A percentile compares a stretch with the other conserved stretches of the same genome.
phyloP scores from a whole-genome alignment of 768 basidiomycete genomes.

The Austroboletus festivus region DNA sequence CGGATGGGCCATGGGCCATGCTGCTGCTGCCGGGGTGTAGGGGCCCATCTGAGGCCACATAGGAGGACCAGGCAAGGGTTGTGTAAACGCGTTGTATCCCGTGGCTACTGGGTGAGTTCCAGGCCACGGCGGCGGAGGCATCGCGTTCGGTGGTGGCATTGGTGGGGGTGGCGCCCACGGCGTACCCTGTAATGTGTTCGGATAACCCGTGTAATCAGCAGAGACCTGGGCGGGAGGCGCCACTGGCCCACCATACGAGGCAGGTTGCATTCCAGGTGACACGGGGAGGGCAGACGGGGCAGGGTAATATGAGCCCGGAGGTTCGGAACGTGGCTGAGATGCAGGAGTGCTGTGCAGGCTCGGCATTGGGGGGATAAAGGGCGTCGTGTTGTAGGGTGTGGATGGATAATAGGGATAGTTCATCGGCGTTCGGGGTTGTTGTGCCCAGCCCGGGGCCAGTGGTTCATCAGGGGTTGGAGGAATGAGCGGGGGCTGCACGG shows the following conservation, averaged over 20 bases:
- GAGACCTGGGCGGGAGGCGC: slow-evolving; percentile 16
- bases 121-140: slow-evolving; percentile 20
- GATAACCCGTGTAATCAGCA: slow-evolving; percentile 34
- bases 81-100: slow-evolving; percentile 29
- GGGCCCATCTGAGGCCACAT: slow-evolving; percentile 14
- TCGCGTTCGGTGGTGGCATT: slow-evolving; percentile 22
- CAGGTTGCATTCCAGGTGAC: slow-evolving; percentile 12
- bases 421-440: slow-evolving; percentile 31
- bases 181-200: slow-evolving; percentile 20
- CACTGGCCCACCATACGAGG: slow-evolving; percentile 8
- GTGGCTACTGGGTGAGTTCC: slow-evolving; percentile 19
- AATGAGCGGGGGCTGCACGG: slow-evolving; percentile 35
- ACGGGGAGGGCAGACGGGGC: slow-evolving; percentile 29
- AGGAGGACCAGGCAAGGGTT: slow-evolving; percentile 26
- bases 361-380: slow-evolving; percentile 37
- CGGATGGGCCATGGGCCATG: slow-evolving; percentile 26
- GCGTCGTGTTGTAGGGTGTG: slow-evolving; percentile 37
- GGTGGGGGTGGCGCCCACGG: slow-evolving; percentile 25
- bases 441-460: slow-evolving; percentile 34
- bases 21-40: slow-evolving; percentile 24
- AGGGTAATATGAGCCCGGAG: slow-evolving; percentile 32
- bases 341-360: slow-evolving; percentile 26
- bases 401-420: slow-evolving; percentile 39
- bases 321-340: slow-evolving; percentile 20
- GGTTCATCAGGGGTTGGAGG: slow-evolving; percentile 28